These are phyloP conservation scores for Tulasnella sp. DNA, from an alignment of 768 basidiomycete genomes.

Conservation along the genomic window DNA sequence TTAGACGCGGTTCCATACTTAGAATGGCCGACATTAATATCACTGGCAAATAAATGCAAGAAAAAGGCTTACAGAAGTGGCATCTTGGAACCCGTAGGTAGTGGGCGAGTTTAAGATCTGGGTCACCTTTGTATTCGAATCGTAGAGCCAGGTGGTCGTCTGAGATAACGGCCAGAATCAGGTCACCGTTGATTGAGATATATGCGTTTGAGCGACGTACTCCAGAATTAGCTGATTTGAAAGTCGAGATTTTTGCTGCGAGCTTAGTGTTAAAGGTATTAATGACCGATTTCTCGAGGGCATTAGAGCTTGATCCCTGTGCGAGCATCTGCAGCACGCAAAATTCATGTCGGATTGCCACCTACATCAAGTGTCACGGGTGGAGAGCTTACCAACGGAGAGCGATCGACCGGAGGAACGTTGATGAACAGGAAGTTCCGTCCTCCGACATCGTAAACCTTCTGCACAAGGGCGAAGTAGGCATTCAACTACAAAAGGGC, in stretches of 20 bases:
- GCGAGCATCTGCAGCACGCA: neutral
- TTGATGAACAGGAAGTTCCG: constrained; percentile 54
- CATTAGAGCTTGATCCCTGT: neutral
- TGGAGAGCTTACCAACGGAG: constrained; percentile 41
- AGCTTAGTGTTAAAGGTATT: constrained; percentile 24
- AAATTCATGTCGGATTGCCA: neutral
- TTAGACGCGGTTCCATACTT: constrained; percentile 8
- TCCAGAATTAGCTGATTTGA: constrained; percentile 35
- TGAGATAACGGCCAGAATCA: neutral
- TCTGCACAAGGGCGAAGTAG: constrained; percentile 34
- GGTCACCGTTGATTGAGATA: neutral
- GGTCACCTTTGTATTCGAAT: constrained; percentile 39
- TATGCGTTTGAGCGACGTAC: neutral
- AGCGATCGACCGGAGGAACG: constrained; percentile 45
- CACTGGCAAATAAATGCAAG: neutral
- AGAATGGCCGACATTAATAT: neutral
- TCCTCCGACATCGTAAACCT: constrained; percentile 39
- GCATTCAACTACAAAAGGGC: constrained; percentile 25
- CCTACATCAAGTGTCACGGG: neutral
- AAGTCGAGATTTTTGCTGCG: constrained; percentile 28
- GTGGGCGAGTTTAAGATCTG: constrained; percentile 38
- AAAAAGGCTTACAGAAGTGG: constrained; percentile 25
- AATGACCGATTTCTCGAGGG: neutral
- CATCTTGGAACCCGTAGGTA: constrained; percentile 44
- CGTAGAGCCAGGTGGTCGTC: constrained; percentile 41